A percentile compares a stretch with the other conserved stretches of the same genome.
Conservation (phyloP, 352 stramenopile genomes). For the Blastocystis sp. region DNA sequence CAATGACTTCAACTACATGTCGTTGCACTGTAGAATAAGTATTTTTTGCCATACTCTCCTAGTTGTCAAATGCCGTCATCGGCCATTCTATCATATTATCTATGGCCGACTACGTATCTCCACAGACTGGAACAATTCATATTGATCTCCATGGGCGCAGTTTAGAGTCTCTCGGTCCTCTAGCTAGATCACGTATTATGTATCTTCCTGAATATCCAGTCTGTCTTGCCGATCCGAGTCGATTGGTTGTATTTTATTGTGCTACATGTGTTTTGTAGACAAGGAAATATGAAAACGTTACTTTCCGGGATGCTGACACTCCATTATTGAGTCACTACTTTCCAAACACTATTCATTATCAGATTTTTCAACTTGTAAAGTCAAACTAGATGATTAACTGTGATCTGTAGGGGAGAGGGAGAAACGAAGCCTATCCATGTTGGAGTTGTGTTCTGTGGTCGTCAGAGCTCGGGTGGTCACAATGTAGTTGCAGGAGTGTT, state of each 20-base stretch:
- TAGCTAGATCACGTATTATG: not conserved
- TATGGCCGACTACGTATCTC: constrained; percentile 47
- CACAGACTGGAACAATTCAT: constrained; percentile 49
- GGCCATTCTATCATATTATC: not conserved
- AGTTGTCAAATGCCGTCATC: constrained; percentile 7
- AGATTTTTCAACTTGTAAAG: constrained; percentile 43
- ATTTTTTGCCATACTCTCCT: not conserved
- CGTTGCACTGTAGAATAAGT: not conserved
- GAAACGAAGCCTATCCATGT: constrained; percentile 54
- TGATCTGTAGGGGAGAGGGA: constrained; percentile 3
- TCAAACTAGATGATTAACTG: not conserved
- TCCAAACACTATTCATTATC: constrained; percentile 44
- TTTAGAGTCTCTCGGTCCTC: not conserved
- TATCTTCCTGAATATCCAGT: constrained; percentile 16
- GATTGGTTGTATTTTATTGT: not conserved
- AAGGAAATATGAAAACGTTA: constrained; percentile 1
- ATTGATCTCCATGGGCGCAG: constrained; percentile 40
- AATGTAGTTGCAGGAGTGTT: constrained; percentile 72
- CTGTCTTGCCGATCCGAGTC: not conserved
- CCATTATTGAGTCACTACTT: constrained; percentile 41
- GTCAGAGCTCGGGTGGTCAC: constrained; percentile 72
- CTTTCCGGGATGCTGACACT: constrained; percentile 1
- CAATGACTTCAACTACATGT: too few species aligned
- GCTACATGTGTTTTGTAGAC: constrained; percentile 1
- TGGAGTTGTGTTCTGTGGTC: constrained; percentile 73